Percentiles rank a stretch among this genome's conserved stretches.
These are phyloP conservation scores for Cicer chorassanicum DNA, from an alignment of 306 rosid genomes.

Conservation along the genomic window DNA sequence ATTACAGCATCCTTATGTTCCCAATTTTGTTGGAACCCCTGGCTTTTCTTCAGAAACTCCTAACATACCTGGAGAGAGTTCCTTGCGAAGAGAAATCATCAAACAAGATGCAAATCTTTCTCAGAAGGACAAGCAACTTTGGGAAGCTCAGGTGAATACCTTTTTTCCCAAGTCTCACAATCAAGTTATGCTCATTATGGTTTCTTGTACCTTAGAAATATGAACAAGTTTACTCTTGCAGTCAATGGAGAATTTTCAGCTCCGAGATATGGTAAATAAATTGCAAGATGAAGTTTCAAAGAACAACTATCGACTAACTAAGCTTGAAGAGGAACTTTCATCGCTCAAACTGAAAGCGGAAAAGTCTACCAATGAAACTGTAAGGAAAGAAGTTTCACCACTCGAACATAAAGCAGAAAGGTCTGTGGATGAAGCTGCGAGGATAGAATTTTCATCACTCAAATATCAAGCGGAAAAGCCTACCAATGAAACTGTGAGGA, in stretches of 20 bases:
- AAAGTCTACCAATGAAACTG: too few relatives aligned
- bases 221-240: constrained; percentile 45
- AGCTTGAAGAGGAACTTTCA: constrained; percentile 55
- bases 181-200: constrained; percentile 9
- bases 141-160: constrained; percentile 52
- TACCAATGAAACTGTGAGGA: too few relatives aligned
- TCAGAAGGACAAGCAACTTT: too few relatives aligned
- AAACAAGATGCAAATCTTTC: too few relatives aligned
- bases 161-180: not conserved
- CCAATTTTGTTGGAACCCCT: constrained; percentile 39
- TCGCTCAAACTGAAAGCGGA: constrained; percentile 37
- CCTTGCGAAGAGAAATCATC: too few relatives aligned
- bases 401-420: constrained; percentile 27
- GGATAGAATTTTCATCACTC: constrained; percentile 46
- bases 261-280: constrained; percentile 48
- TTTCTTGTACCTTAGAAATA: not conserved
- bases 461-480: constrained; percentile 9
- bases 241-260: constrained; percentile 58
- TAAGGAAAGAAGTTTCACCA: constrained; percentile 44
- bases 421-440: too few relatives aligned
- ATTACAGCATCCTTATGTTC: constrained; percentile 44
- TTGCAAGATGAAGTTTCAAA: constrained; percentile 58
- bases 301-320: constrained; percentile 50
- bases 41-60: too few relatives aligned
- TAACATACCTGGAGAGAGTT: too few relatives aligned